A percentile compares a stretch with the other conserved stretches of the same genome.
These are phyloP conservation scores for Myriosclerotinia curreyana DNA, from an alignment of 2,329 filamentous ascomycete species.

Conservation along the genomic window DNA sequence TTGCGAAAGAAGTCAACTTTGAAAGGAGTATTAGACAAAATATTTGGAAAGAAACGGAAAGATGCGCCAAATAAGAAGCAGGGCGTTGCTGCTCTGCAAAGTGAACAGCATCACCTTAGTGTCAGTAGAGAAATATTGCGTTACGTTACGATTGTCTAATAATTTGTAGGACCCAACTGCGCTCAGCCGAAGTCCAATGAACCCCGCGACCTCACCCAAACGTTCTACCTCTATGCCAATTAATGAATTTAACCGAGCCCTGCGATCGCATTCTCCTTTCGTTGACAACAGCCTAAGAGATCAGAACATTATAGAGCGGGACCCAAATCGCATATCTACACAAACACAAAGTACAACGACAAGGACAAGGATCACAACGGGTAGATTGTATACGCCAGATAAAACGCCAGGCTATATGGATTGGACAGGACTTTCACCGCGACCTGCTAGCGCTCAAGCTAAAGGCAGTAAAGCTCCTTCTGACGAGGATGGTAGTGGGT, in stretches of 20 bases:
- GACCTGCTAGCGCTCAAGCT: slow-evolving; percentile 59
- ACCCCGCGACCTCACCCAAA: slow-evolving; percentile 45
- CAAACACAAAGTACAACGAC: slow-evolving; percentile 38
- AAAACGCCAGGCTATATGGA: slow-evolving; percentile 44
- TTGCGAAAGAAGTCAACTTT: slow-evolving; percentile 58
- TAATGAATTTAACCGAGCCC: slow-evolving; percentile 57
- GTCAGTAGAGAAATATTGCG: slow-evolving; percentile 43
- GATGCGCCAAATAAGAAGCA: slow-evolving; percentile 12
- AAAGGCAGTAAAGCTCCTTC: slow-evolving; percentile 44
- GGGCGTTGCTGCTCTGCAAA: slow-evolving; percentile 23
- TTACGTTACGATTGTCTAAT: slow-evolving; percentile 24
- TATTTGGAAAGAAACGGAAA: slow-evolving; percentile 53
- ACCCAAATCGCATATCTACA: slow-evolving; percentile 48
- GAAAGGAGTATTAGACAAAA: slow-evolving; percentile 52
- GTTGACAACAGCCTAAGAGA: slow-evolving; percentile 48
- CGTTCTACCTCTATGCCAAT: slow-evolving; percentile 58
- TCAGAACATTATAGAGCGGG: slow-evolving; percentile 48
- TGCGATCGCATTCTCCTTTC: slow-evolving; percentile 60
- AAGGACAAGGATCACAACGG: slow-evolving; percentile 43
- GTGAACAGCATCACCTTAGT: slow-evolving; percentile 46
- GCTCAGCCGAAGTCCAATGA: slow-evolving; percentile 38
- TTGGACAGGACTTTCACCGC: slow-evolving; percentile 55
- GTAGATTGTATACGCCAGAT: slow-evolving; percentile 43
- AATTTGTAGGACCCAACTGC: slow-evolving; percentile 43
- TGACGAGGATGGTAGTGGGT: slow-evolving; percentile 28